Evolutionary conservation across 305 asterid species (phyloP).

Genomic region (Lippia alba): DNA sequence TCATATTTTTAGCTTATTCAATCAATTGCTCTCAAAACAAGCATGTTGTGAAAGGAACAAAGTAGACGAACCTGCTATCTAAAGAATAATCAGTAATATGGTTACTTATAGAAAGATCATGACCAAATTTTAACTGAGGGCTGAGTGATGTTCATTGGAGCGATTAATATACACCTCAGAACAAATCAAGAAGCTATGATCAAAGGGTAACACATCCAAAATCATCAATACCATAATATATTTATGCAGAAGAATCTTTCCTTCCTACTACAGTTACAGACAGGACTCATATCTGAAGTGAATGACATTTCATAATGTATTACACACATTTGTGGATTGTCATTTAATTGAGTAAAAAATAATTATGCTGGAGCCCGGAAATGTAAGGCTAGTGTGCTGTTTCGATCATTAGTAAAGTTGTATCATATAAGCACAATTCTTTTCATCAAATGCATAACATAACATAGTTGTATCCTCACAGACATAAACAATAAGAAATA

Average conservation of each 20-base stretch:
- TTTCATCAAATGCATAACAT: neutral
- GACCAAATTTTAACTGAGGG: neutral
- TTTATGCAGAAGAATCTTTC: conserved; percentile 3
- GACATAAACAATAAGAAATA: neutral
- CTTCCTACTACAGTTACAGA: neutral
- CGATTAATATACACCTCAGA: neutral
- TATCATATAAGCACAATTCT: neutral
- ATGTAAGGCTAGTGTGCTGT: conserved; percentile 20
- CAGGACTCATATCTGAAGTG: neutral
- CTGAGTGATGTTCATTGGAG: neutral
- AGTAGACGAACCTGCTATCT: no score
- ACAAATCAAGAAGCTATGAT: conserved; percentile 1
- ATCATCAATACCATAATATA: neutral
- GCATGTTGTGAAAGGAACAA: neutral
- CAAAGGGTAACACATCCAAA: no score
- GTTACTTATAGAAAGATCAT: no score
- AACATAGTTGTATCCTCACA: conserved; percentile 6
- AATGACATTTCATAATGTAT: neutral
- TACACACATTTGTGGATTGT: conserved; percentile 2
- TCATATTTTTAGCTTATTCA: conserved; percentile 19
- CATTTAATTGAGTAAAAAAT: neutral
- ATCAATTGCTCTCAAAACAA: neutral
- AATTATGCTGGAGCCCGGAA: neutral
- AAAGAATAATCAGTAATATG: neutral
- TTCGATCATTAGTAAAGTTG: neutral